Percentiles rank a stretch among this genome's conserved stretches.
Conservation (phyloP, 352 stramenopile genomes). For the Globisporangium cylindrosporum region DNA sequence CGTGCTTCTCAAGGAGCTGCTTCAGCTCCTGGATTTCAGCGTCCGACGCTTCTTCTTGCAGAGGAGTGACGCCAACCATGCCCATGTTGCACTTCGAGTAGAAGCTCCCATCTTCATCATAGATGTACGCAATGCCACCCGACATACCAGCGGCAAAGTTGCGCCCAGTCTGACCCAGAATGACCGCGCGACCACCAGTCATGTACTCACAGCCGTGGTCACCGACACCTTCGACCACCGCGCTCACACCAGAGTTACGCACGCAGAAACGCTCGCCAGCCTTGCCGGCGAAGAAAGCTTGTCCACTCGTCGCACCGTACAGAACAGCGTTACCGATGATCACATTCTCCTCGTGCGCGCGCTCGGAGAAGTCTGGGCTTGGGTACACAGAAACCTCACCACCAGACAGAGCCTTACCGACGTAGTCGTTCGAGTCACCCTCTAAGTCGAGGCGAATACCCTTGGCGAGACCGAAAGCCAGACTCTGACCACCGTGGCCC, state of each 20-base stretch:
- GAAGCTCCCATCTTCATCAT: conserved; percentile 93
- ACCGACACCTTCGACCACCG: conserved; percentile 94
- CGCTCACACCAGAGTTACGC: conserved; percentile 94
- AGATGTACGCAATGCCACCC: conserved; percentile 95
- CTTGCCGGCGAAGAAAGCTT: conserved; percentile 95
- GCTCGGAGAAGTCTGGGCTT: conserved; percentile 49
- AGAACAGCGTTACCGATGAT: conserved; percentile 96
- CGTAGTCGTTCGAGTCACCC: conserved; percentile 96
- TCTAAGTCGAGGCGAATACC: conserved; percentile 90
- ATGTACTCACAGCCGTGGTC: conserved; percentile 98
- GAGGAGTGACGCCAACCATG: conserved; percentile 78
- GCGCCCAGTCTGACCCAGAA: conserved; percentile 91
- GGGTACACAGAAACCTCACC: conserved; percentile 93
- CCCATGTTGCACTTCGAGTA: conserved; percentile 94
- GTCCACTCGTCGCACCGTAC: conserved; percentile 92
- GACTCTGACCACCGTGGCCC: conserved; percentile 92
- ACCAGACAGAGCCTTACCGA: conserved; percentile 93
- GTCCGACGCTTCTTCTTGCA: conserved; percentile 74
- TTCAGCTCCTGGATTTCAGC: conserved; percentile 80
- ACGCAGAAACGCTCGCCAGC: conserved; percentile 96
- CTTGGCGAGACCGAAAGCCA: conserved; percentile 93
- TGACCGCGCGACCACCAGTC: conserved; percentile 94
- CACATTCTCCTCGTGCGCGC: conserved; percentile 77
- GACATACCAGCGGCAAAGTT: conserved; percentile 98
- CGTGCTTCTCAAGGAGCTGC: conserved; percentile 87